Evolutionary conservation across 2,329 filamentous ascomycete genomes (phyloP), one percentile per base, ranked within the genome.

Genomic region (Didymella pomorum): DNA sequence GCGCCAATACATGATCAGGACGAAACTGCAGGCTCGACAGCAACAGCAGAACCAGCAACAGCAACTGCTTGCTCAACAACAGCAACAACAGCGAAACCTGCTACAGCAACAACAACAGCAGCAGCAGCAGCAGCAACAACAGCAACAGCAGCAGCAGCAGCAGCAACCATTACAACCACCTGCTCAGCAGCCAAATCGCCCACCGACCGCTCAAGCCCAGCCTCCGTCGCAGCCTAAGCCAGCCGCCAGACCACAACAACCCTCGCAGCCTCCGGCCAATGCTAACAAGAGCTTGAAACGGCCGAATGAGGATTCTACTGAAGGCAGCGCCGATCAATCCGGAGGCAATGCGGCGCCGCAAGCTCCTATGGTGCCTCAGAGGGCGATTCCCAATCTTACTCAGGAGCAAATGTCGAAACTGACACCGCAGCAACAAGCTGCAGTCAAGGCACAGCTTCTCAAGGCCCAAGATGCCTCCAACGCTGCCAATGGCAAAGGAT

Each of bases 221-320:
- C 10, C 50, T 21, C 39, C 45, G 28, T 37, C 60, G 14, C 63
- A 68, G 50, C 57, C 65, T 49, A 61, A 67, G 35, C 56, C 61
- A 46, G 73, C 65, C 41, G 49, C 37, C 4, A 47, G 51, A 20
- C 71, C 68, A 56, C 64, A 59, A 25, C 58, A 64, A 21, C 63
- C 64, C 31, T 54, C 67, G 26, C 71, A 73, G 58, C 33, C 66
- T 14, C 37, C 56, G 23, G 56, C 65, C 18, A 69, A 62, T 46
- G 65, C 63, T 35, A 25, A 63, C 18, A 60, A 47, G 31, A 71
- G 66, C 52, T 70, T 71, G 18, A 79, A 78, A 65, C 70, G 76
- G 33, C 71, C 75, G 10, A 79, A 74, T 51, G 79, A 81, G 21
- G 80, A 82, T 62, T 68, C 76, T 14, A 61, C 73, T 21, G 79